These are phyloP conservation scores for Fusarium tanahbumbuense DNA, from an alignment of 2,329 filamentous ascomycete species.

Conservation along the genomic window DNA sequence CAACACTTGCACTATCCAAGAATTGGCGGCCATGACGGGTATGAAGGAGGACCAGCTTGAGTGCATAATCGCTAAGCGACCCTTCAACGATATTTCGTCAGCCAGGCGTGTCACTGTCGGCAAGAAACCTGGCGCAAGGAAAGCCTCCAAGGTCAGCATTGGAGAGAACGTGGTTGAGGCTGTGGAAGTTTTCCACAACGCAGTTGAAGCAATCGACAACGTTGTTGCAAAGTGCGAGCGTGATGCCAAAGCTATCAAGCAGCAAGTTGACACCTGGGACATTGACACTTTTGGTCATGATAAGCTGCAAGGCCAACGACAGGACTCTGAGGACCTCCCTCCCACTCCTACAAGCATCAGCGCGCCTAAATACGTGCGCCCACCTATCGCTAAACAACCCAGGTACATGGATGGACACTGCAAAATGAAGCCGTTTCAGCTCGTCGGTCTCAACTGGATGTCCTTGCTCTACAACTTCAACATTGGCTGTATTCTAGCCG, in stretches of 20 bases:
- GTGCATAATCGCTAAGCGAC: constrained; percentile 77
- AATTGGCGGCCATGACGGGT: constrained; percentile 84
- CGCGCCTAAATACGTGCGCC: constrained; percentile 50
- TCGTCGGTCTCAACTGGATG: constrained; percentile 96
- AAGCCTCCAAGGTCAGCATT: constrained; percentile 60
- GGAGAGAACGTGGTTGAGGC: constrained; percentile 65
- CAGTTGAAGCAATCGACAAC: constrained; percentile 85
- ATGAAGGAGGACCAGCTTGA: constrained; percentile 77
- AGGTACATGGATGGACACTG: constrained; percentile 80
- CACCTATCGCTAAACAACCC: constrained; percentile 73
- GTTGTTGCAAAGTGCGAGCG: constrained; percentile 81
- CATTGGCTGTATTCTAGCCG: constrained; percentile 90
- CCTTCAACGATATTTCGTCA: constrained; percentile 74
- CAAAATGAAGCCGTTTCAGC: constrained; percentile 89
- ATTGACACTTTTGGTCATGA: constrained; percentile 60
- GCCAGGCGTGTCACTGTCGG: constrained; percentile 72
- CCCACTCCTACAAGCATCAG: constrained; percentile 57
- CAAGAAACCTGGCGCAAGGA: constrained; percentile 60
- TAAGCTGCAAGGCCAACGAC: constrained; percentile 48
- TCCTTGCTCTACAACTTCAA: constrained; percentile 81
- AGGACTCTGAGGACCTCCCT: constrained; percentile 53
- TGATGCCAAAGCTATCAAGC: constrained; percentile 69
- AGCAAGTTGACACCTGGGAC: constrained; percentile 61
- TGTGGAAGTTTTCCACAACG: constrained; percentile 77
- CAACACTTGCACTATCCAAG: constrained; percentile 79